Conservation (phyloP, 495 filamentous ascomycete genomes). For the Penicillium crystallinum region DNA sequence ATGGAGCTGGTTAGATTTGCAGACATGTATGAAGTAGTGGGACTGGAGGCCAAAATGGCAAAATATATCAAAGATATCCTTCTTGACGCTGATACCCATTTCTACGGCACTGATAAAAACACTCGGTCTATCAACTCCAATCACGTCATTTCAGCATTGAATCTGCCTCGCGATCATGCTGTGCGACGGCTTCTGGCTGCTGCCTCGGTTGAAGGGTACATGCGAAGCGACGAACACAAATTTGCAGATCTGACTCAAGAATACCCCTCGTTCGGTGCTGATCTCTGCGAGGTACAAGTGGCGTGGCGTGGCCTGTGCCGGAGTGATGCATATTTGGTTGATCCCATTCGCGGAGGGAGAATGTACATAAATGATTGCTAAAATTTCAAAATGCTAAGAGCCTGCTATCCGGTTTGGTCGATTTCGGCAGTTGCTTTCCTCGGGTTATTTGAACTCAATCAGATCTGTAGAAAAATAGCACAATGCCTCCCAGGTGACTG, state of each 20-base stretch:
- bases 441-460: too few species aligned
- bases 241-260: slow-evolving; percentile 8
- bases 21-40: slow-evolving; percentile 20
- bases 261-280: slow-evolving; percentile 15
- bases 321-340: too few species aligned
- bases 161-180: slow-evolving; percentile 15
- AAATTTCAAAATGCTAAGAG: too few species aligned
- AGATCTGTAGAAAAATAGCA: too few species aligned
- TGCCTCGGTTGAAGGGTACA: slow-evolving; percentile 17
- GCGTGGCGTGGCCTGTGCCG: too few species aligned
- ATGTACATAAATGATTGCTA: too few species aligned
- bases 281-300: too few species aligned
- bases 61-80: slow-evolving; percentile 18
- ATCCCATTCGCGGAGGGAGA: too few species aligned
- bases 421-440: too few species aligned
- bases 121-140: slow-evolving; percentile 16
- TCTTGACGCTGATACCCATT: too few species aligned
- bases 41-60: slow-evolving; percentile 17
- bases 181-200: slow-evolving; percentile 19
- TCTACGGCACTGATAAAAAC: slow-evolving; percentile 16
- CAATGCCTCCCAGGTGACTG: too few species aligned
- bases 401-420: too few species aligned
- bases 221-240: slow-evolving; percentile 9
- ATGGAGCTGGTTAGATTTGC: slow-evolving; percentile 28
- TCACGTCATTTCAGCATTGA: slow-evolving; percentile 19